phyloP scores from a whole-genome alignment of 2,329 filamentous ascomycete species.

The Aspergillaceae sp. region DNA sequence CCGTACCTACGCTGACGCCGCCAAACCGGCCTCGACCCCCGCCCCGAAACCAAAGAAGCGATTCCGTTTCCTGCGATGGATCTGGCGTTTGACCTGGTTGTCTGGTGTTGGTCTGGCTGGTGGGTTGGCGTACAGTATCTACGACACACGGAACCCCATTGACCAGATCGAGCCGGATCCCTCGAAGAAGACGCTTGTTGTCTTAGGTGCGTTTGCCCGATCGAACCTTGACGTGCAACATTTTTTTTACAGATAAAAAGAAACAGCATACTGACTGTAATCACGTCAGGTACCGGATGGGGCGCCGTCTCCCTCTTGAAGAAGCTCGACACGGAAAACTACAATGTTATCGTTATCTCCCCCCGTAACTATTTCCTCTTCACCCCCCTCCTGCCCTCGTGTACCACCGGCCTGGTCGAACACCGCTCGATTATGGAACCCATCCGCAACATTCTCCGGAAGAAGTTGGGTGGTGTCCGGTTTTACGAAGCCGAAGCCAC shows the following conservation, averaged over 20 bases:
- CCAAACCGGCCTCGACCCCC: conserved; percentile 22
- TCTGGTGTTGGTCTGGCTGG: conserved; percentile 60
- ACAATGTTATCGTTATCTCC: conserved; percentile 96
- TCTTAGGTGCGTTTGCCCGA: conserved; percentile 60
- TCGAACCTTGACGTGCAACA: background rate
- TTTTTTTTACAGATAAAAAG: conserved; percentile 2
- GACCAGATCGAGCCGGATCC: conserved; percentile 75
- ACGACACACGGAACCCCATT: conserved; percentile 68
- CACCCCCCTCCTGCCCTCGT: conserved; percentile 92
- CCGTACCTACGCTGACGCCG: conserved; percentile 46
- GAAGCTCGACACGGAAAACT: conserved; percentile 97
- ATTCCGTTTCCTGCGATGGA: conserved; percentile 65
- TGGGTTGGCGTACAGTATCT: conserved; percentile 73
- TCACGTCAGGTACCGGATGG: conserved; percentile 75
- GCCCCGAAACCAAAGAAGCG: conserved; percentile 45
- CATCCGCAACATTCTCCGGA: conserved; percentile 86
- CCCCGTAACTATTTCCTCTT: conserved; percentile 99
- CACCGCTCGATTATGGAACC: conserved; percentile 99
- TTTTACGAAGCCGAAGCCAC: conserved; percentile 98
- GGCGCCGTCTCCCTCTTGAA: conserved; percentile 92
- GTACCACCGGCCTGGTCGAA: conserved; percentile 94
- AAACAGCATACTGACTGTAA: conserved; percentile 10
- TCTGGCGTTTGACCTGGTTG: conserved; percentile 75
- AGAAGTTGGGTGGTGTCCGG: conserved; percentile 87
- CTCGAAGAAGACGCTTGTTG: conserved; percentile 90